Evolutionary conservation across 192 early-diverging fungal genomes (phyloP), one percentile per base, ranked within the genome.

Genomic region (Tieghemiomyces parasiticus): DNA sequence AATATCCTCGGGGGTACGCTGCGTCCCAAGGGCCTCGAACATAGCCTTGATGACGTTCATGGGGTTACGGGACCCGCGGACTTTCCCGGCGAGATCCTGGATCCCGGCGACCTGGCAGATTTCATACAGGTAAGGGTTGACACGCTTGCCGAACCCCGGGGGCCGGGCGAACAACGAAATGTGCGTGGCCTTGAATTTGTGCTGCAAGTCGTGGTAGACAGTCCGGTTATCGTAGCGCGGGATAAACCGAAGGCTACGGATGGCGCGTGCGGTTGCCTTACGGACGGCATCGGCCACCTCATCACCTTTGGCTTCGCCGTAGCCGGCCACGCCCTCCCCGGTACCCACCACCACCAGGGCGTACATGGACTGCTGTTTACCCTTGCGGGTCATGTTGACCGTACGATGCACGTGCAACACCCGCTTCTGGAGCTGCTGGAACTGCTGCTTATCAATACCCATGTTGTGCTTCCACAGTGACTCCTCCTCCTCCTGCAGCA

Each of bases 21-120:
- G 96, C 19, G 70, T 61, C n/a, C 62, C 52, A 12, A 99, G 69
- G 14, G 96, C 96, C 69, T 86, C 90, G 71, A 97, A 97, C 14
- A 88, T 88, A 6, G 82, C 86, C 78, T 99, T 95, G 77, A 99
- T 83, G 32, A 99, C 93, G 70, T 99, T 99, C 89, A 99, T 90
- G 3, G 91, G 91, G 69, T 92, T 97, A 42, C 79, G 77, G n/a
- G 91, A 94, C 3, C 94, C 93, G 61, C 77, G 69, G 32, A 97
- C 84, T 70, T 97, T 97, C 50, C 81, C 88, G 34, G 86, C 77
- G 61, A 96, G 60, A 74, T 99, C 96, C 58, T 85, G 82, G 66
- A 97, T 91, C 31, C 96, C 96, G 31, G 89, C 69, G 66, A 91
- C 94, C 58, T 90, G 78, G 67, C 87, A 93, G 56, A 99, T 81